Conservation (phyloP, 495 filamentous ascomycete species). For the Penicillium crystallinum region DNA sequence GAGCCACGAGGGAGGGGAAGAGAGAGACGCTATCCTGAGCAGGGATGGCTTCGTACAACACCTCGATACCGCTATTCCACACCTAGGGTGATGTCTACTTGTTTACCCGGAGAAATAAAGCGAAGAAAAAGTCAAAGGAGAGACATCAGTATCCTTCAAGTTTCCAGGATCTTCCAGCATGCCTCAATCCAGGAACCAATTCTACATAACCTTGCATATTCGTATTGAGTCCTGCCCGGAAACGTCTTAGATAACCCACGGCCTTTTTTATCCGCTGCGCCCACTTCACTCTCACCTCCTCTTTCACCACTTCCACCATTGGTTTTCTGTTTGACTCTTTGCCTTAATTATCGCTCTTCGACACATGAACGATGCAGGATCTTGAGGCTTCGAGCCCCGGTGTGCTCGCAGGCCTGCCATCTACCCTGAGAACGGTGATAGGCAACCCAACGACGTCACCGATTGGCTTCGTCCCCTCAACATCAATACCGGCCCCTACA, state of each 20-base stretch:
- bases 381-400: constrained; percentile 40
- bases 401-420: constrained; percentile 36
- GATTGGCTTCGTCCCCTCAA: constrained; percentile 18
- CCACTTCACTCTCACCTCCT: constrained; percentile 10
- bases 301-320: constrained; percentile 6
- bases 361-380: constrained; percentile 43
- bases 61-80: constrained; percentile 9
- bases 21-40: constrained; percentile 17
- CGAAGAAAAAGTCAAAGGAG: not conserved
- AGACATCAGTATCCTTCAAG: not conserved
- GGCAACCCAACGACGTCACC: constrained; percentile 32
- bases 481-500: constrained; percentile 2
- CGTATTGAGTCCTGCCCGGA: constrained; percentile 14
- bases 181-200: not conserved
- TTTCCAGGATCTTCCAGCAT: not conserved
- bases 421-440: constrained; percentile 32
- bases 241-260: constrained; percentile 28
- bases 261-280: constrained; percentile 11
- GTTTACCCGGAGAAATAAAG: not conserved
- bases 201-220: not conserved
- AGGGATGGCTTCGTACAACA: constrained; percentile 10
- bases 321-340: not conserved
- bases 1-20: constrained; percentile 16
- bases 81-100: not conserved
- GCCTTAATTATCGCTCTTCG: not conserved